phyloP scores from a whole-genome alignment of 306 rosid species.

The Begonia masoniana region DNA sequence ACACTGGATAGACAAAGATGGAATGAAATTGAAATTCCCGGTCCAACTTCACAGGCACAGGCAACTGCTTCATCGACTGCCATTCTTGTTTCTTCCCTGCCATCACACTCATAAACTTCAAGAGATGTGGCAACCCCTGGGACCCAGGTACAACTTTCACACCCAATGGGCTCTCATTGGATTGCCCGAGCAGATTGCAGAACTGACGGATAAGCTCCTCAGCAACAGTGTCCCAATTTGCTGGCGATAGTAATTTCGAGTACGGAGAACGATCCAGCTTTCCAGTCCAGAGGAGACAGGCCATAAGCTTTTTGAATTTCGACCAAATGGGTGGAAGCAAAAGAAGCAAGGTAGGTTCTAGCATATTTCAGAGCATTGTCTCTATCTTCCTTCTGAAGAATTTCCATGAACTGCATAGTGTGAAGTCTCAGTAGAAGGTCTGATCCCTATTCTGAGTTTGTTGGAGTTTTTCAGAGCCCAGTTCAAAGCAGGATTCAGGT shows the following conservation, averaged over 20 bases:
- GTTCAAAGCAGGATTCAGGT: conserved; percentile 69
- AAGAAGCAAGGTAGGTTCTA: conserved; percentile 45
- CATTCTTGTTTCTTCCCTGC: conserved; percentile 86
- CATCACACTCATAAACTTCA: conserved; percentile 78
- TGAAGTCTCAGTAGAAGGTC: conserved; percentile 68
- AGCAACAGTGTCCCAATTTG: conserved; percentile 58
- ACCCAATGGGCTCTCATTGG: conserved; percentile 70
- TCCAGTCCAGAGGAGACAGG: conserved; percentile 65
- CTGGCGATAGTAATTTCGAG: conserved; percentile 34
- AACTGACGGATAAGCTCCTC: conserved; percentile 75
- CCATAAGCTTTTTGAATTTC: conserved; percentile 74
- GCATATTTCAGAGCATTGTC: conserved; percentile 62
- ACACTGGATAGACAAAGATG: conserved; percentile 86
- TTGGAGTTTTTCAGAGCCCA: conserved; percentile 59
- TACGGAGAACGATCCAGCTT: conserved; percentile 77
- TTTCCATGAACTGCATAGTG: conserved; percentile 50
- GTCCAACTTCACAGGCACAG: conserved; percentile 71
- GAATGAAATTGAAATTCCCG: conserved; percentile 84
- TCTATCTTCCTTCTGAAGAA: conserved; percentile 47
- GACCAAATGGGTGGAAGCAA: conserved; percentile 39
- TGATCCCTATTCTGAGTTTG: conserved; percentile 58
- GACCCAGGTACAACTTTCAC: conserved; percentile 65
- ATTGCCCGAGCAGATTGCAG: conserved; percentile 71
- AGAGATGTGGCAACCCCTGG: conserved; percentile 62
- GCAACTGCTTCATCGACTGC: conserved; percentile 72